Evolutionary conservation across 225 moss, liverwort and hornwort species (phyloP), one percentile per base, ranked within the genome.

Genomic region (Pleurozium schreberi): DNA sequence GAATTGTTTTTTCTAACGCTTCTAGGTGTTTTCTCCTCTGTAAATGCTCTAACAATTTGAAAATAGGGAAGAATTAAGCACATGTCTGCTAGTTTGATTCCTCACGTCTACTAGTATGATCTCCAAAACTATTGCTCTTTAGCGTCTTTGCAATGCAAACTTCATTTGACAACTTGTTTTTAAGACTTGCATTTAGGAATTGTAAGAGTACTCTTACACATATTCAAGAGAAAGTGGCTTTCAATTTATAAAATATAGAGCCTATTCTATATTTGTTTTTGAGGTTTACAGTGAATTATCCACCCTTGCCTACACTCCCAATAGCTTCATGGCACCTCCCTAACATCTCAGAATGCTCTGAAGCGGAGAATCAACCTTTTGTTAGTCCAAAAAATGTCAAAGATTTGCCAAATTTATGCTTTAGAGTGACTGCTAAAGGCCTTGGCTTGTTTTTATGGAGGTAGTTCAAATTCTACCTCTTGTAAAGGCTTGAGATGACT

Each of bases 251-350:
- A 25, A 8, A 69, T 25, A 21, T 2, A 14, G 0, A 8, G 0
- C 25, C 0, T 0, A 0, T 14, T 40, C 0, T 69, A 7, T 1
- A 42, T 23, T 69, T 70, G 3, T 26, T 42, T 70, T 42, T 42
- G 15, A 70, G 5, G 26, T 42, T 26, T 23, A 25, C 42, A 25
- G 14, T 1, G 1, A 69, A 22, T 14, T 4, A 3, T 1, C 36
- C 9, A 36, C 10, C 36, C 36, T 18, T 42, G 25, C 4, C 40
- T 3, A 25, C 40, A 2, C 23, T 69, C 14, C 25, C 8, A 69
- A 14, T 0, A 69, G 0, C 25, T 8, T 3, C 7, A 5, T 42
- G 1, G 5, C 70, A 70, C 42, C 9, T 70, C 42, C 14, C 6
- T 1, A 26, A 3, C 0, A 11, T 1, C 43, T 43, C 16, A 27